These are phyloP conservation scores for Raffaelea ambrosiae DNA, from an alignment of 2,329 filamentous ascomycete genomes.

Conservation along the genomic window DNA sequence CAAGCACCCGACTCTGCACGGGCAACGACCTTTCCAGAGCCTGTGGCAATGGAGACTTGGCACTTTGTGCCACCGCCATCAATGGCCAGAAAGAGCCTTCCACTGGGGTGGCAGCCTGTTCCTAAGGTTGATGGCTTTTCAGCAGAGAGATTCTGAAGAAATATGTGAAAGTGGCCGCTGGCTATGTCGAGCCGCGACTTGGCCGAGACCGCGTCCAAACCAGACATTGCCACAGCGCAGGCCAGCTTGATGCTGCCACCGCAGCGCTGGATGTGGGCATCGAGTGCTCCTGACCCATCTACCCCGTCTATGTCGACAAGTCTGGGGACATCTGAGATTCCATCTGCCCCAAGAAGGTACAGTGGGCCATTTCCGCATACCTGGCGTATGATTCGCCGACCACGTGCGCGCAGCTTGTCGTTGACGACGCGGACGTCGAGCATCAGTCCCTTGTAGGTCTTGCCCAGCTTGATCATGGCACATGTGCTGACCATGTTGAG, in stretches of 20 bases:
- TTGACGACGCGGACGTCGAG: constrained; percentile 8
- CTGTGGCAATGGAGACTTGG: constrained; percentile 4
- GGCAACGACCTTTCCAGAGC: not conserved
- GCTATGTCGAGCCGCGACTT: constrained; percentile 1
- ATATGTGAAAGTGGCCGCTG: constrained; percentile 3
- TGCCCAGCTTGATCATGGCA: constrained; percentile 31
- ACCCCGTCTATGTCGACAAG: not conserved
- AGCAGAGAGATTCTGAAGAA: not conserved
- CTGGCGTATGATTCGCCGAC: constrained; percentile 6
- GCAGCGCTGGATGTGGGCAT: constrained; percentile 6
- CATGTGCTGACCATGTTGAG: constrained; percentile 35
- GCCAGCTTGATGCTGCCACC: constrained; percentile 6
- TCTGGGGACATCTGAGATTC: too few species aligned
- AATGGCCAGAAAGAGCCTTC: constrained; percentile 4
- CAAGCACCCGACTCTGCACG: constrained; percentile 5
- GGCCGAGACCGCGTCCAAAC: constrained; percentile 2
- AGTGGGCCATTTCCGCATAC: not conserved
- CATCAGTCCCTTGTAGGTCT: constrained; percentile 22
- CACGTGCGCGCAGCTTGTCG: constrained; percentile 6
- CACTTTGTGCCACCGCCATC: constrained; percentile 8
- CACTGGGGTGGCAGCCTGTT: too few species aligned
- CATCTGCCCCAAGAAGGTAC: not conserved
- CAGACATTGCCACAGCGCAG: constrained; percentile 8
- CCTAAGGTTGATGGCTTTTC: not conserved
- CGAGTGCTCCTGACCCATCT: not conserved